Evolutionary conservation across 108 stramenopile genomes (phyloP).

Genomic region (Conticribra guillardii): DNA sequence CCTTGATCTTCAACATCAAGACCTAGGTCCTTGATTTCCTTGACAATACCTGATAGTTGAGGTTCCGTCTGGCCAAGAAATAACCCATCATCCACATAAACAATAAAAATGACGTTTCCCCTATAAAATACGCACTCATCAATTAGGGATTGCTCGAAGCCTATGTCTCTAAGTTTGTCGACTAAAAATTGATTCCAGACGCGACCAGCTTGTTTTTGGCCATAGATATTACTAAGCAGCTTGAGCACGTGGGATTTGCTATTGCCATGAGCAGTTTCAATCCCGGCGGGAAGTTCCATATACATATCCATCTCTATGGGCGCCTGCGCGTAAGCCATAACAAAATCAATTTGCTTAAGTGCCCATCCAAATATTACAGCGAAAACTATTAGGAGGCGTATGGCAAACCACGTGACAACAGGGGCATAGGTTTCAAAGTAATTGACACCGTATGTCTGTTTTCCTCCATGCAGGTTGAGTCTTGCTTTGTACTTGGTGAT

Average conservation of each 20-base stretch:
- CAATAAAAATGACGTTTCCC: conserved; percentile 38
- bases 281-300: conserved; percentile 54
- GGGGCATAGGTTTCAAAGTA: no score
- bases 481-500: no score
- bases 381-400: conserved; percentile 7
- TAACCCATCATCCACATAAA: conserved; percentile 42
- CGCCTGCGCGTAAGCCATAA: no score
- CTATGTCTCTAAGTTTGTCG: conserved; percentile 25
- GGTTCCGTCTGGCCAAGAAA: conserved; percentile 30
- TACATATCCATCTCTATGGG: no score
- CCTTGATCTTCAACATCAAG: conserved; percentile 27
- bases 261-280: conserved; percentile 25
- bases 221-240: conserved; percentile 21
- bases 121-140: no score
- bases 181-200: conserved; percentile 48
- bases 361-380: not conserved
- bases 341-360: conserved; percentile 49
- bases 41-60: conserved; percentile 17
- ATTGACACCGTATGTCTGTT: no score
- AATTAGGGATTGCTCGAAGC: conserved; percentile 43
- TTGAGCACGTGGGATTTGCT: conserved; percentile 41
- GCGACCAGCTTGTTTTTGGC: conserved; percentile 44
- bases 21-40: conserved; percentile 24
- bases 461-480: no score
- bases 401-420: conserved; percentile 23